Conservation (phyloP, 345 rosid genomes). For the Syzygium jambos region DNA sequence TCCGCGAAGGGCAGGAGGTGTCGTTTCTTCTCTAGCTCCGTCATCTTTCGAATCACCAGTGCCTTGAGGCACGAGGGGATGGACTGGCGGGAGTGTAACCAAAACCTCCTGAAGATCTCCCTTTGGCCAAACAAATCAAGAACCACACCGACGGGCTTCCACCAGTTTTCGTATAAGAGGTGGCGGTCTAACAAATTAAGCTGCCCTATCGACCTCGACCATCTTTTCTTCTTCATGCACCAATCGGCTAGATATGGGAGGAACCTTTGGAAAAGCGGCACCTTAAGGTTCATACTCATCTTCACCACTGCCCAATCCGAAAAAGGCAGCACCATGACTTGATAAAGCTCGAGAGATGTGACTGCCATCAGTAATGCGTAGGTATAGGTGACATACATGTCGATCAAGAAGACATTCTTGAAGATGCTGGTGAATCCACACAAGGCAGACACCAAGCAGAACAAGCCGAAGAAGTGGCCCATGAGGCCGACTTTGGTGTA, state of each 20-base stretch:
- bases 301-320: background rate
- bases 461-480: background rate
- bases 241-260: background rate
- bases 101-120: background rate
- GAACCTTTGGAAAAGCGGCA: background rate
- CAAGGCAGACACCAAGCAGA: background rate
- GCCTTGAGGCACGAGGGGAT: background rate
- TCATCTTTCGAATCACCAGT: background rate
- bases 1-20: background rate
- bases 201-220: background rate
- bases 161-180: background rate
- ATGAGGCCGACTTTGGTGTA: background rate
- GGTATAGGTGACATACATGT: constrained; percentile 20
- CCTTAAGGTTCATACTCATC: background rate
- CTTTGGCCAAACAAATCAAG: background rate
- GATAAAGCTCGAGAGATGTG: background rate
- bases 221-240: background rate
- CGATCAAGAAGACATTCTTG: background rate
- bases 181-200: fast-evolving
- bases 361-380: background rate
- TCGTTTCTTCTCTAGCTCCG: background rate
- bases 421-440: background rate
- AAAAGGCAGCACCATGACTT: background rate
- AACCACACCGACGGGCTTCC: background rate
- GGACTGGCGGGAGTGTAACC: background rate